These are phyloP conservation scores for Xerocomellus amylosporus DNA, from an alignment of 768 basidiomycete species.

Conservation along the genomic window DNA sequence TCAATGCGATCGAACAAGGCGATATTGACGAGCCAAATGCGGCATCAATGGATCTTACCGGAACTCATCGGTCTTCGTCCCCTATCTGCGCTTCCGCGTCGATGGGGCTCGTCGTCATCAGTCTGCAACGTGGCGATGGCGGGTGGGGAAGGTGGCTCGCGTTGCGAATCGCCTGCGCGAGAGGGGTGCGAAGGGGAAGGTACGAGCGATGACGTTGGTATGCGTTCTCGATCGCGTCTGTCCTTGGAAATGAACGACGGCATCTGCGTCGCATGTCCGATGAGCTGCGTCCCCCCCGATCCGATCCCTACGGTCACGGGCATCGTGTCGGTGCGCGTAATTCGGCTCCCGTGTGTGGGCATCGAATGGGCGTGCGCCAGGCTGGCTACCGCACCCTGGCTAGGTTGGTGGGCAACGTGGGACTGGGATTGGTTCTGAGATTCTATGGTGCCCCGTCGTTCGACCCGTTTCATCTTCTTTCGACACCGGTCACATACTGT, in stretches of 20 bases:
- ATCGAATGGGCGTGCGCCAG: conserved; percentile 23
- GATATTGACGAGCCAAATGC: neutral
- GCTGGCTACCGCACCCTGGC: neutral
- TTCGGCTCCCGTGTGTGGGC: conserved; percentile 18
- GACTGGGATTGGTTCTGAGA: conserved; percentile 25
- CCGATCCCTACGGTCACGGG: conserved; percentile 28
- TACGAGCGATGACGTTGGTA: conserved; percentile 27
- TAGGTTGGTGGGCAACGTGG: conserved; percentile 15
- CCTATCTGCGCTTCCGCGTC: conserved; percentile 19
- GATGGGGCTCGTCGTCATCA: conserved; percentile 25
- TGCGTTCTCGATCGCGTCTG: conserved; percentile 26
- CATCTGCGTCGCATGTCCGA: conserved; percentile 21
- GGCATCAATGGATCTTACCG: conserved; percentile 16
- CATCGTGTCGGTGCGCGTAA: conserved; percentile 33
- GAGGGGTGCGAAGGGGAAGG: conserved; percentile 14
- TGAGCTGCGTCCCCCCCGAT: conserved; percentile 26
- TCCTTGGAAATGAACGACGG: conserved; percentile 27
- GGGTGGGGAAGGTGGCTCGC: conserved; percentile 33
- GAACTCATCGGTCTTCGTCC: conserved; percentile 31
- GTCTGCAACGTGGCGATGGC: conserved; percentile 32
- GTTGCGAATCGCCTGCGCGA: conserved; percentile 15
- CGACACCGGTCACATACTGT: conserved; percentile 85
- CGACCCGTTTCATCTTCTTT: conserved; percentile 85
- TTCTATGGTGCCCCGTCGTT: conserved; percentile 67
- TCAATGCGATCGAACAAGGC: conserved; percentile 5